These are phyloP conservation scores for Exophiala lecanii-corni DNA, from an alignment of 2,329 filamentous ascomycete species.

Conservation along the genomic window DNA sequence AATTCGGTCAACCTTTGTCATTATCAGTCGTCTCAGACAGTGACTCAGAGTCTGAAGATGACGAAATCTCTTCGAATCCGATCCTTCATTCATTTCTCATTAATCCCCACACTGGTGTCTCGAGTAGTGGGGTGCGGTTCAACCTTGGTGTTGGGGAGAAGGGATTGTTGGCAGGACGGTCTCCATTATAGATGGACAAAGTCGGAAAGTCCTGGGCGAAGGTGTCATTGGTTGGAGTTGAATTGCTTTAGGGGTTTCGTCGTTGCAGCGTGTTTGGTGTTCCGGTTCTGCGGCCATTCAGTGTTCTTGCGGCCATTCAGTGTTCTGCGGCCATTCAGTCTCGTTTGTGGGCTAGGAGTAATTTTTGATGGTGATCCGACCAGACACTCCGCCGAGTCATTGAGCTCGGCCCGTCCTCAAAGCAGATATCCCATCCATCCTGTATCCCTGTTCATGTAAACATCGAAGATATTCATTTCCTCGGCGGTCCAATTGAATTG, in stretches of 20 bases:
- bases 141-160: conserved; percentile 25
- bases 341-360: too few relatives aligned
- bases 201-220: conserved; percentile 18
- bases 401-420: too few relatives aligned
- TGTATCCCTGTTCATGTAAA: conserved; percentile 19
- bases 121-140: conserved; percentile 9
- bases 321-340: too few relatives aligned
- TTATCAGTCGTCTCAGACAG: conserved; percentile 7
- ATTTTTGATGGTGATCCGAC: too few relatives aligned
- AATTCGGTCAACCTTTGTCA: conserved; percentile 20
- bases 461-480: conserved; percentile 23
- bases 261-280: background rate
- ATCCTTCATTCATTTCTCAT: conserved; percentile 23
- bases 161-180: conserved; percentile 25
- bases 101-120: conserved; percentile 1
- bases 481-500: conserved; percentile 22
- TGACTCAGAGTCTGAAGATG: conserved; percentile 8
- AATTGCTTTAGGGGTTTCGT: background rate
- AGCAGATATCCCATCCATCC: conserved; percentile 26
- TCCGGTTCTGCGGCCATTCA: background rate
- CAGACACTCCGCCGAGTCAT: too few relatives aligned
- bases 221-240: conserved; percentile 25
- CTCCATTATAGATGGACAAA: conserved; percentile 15
- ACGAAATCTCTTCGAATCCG: conserved; percentile 12
- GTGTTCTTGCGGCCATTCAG: too few relatives aligned